Conservation (phyloP, 2,329 filamentous ascomycete species). For the Aspergillus quadricinctus region DNA sequence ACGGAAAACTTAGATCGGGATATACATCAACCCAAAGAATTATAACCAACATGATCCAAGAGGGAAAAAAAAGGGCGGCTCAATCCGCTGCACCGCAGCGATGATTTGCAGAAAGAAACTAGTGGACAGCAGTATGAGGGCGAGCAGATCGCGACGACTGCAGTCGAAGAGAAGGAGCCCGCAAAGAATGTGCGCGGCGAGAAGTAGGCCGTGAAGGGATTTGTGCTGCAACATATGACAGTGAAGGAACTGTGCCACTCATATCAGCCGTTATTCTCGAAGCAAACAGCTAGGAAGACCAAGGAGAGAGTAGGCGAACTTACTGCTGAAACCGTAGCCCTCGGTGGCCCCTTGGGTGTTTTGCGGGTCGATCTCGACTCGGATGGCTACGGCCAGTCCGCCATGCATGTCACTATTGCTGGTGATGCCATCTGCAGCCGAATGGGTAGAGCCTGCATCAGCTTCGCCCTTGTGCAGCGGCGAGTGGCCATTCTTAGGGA, state of each 20-base stretch:
- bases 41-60: neutral
- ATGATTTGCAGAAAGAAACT: neutral
- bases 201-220: slow-evolving; percentile 10
- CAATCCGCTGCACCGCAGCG: neutral
- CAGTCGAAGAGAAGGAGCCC: slow-evolving; percentile 10
- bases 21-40: neutral
- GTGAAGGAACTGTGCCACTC: slow-evolving; percentile 14
- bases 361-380: slow-evolving; percentile 45
- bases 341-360: slow-evolving; percentile 40
- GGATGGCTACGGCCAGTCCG: slow-evolving; percentile 43
- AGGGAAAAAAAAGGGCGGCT: neutral
- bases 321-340: slow-evolving; percentile 48
- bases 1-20: neutral
- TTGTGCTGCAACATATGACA: slow-evolving; percentile 11
- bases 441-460: slow-evolving; percentile 72
- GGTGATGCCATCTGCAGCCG: slow-evolving; percentile 56
- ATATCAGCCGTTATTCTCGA: slow-evolving; percentile 3
- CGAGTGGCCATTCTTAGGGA: slow-evolving; percentile 60
- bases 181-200: slow-evolving; percentile 1
- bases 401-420: slow-evolving; percentile 35
- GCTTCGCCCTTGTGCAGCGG: slow-evolving; percentile 72
- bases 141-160: slow-evolving; percentile 9
- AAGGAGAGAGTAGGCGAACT: slow-evolving; percentile 18
- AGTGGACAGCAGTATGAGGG: slow-evolving; percentile 11
- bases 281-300: neutral